Conservation (phyloP, 305 asterid species). For the Rubia balearica region DNA sequence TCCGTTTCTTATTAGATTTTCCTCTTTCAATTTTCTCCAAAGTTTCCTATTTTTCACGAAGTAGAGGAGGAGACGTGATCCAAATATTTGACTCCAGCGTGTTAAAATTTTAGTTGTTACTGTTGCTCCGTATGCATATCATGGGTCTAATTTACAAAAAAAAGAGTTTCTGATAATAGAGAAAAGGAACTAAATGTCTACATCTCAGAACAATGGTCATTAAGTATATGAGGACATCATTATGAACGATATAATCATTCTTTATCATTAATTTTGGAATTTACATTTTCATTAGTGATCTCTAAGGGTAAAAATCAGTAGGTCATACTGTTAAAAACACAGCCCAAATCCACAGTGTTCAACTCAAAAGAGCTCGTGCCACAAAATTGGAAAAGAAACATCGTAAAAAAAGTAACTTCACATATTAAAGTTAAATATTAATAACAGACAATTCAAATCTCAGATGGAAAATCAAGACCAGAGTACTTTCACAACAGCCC, state of each 20-base stretch:
- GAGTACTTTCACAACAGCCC: no score
- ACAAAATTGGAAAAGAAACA: neutral
- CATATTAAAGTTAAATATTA: neutral
- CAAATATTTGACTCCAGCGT: neutral
- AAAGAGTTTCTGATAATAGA: neutral
- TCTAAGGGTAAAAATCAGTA: neutral
- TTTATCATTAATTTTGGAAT: neutral
- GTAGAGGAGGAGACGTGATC: neutral
- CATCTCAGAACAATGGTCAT: neutral
- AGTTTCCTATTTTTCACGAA: neutral
- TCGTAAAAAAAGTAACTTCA: neutral
- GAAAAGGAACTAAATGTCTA: neutral
- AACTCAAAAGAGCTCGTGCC: neutral
- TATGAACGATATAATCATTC: no score
- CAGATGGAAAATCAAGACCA: no score
- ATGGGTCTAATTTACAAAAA: neutral
- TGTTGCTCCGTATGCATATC: neutral
- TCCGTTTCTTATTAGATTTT: neutral
- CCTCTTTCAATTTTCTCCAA: neutral
- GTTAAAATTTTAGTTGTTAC: neutral
- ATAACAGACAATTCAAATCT: no score
- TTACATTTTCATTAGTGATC: neutral
- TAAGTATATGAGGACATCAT: neutral
- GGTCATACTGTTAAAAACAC: neutral
- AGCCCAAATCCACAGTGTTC: neutral